Base-by-base conservation (phyloP, 495 filamentous ascomycete genomes). In the Daldinia loculata region DNA sequence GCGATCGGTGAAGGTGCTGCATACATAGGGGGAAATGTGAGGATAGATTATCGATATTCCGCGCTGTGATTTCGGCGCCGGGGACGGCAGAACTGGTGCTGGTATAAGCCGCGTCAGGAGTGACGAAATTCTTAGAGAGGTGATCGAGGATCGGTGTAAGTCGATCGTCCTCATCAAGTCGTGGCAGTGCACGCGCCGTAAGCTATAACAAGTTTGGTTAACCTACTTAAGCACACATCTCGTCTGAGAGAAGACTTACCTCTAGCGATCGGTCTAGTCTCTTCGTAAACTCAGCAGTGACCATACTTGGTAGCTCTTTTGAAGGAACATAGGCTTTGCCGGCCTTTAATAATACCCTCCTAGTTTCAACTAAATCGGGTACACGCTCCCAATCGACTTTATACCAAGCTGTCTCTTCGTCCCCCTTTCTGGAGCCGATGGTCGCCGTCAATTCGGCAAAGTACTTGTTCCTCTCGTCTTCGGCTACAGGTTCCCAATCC, bases 351-450 rank as follows among this genome's bases (percentile, higher is more conserved):
- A 94, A 89, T 3, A 97, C 93, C 32, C 85, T 83, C 34, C 96
- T 86, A 50, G 82, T 72, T 80, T 97, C 94, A 4, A 99, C 89
- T 43, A 99, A 81, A 71, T 98, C 96, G 0, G 94, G 92, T 14
- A 98, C 96, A 7, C 88, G 87, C 78, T 92, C 91, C 93, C 95
- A 99, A 75, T 97, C 93, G 4, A 98, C 92, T 78, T 97, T 98
- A 81, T 92, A 97, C 89, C 93, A 99, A 3, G 17, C 19, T 6
- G 83, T 86, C 72, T 86, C 87, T 65, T 93, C 92, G 32, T 95
- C 89, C 24, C 85, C 78, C 75, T 87, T 86, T 68, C 72, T 79
- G 6, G 69, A 67, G 6, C 73, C 69, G 2, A 65, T 48, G 15
- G 78, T 78, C 1, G 81, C 78, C 4, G 70, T 72, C 58, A 85